These are phyloP conservation scores for Cubamyces lactineus DNA, from an alignment of 768 basidiomycete genomes.

Conservation along the genomic window DNA sequence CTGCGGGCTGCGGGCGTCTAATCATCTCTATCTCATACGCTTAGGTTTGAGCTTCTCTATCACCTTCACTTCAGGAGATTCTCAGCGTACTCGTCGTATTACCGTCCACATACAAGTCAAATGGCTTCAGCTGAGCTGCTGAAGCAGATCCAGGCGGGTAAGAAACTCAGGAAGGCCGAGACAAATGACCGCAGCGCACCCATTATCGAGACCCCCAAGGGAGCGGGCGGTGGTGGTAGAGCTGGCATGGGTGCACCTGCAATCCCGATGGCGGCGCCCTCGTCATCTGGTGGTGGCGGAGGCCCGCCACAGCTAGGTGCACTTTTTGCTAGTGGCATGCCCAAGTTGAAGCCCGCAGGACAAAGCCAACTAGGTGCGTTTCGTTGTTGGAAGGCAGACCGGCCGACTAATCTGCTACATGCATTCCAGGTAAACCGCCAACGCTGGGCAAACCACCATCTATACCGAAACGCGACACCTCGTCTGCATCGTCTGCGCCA, in stretches of 20 bases:
- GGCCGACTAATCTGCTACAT: conserved; percentile 8
- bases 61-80: neutral
- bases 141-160: conserved; percentile 83
- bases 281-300: conserved; percentile 43
- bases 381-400: conserved; percentile 16
- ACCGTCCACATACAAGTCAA: neutral
- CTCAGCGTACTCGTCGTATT: neutral
- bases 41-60: neutral
- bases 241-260: conserved; percentile 39
- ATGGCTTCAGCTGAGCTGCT: conserved; percentile 82
- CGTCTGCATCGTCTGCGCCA: conserved; percentile 36
- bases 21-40: neutral
- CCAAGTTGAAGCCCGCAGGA: conserved; percentile 84
- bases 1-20: conserved; percentile 1
- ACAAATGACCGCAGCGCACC: conserved; percentile 86
- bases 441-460: conserved; percentile 68
- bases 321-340: conserved; percentile 90
- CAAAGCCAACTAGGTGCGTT: conserved; percentile 50
- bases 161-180: conserved; percentile 75
- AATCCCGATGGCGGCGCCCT: conserved; percentile 25
- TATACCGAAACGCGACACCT: conserved; percentile 55
- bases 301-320: conserved; percentile 82
- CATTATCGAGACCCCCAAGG: conserved; percentile 49
- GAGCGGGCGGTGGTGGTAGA: conserved; percentile 35
- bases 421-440: conserved; percentile 57